Conservation (phyloP, 2,329 filamentous ascomycete genomes). For the Exophiala oligosperma region DNA sequence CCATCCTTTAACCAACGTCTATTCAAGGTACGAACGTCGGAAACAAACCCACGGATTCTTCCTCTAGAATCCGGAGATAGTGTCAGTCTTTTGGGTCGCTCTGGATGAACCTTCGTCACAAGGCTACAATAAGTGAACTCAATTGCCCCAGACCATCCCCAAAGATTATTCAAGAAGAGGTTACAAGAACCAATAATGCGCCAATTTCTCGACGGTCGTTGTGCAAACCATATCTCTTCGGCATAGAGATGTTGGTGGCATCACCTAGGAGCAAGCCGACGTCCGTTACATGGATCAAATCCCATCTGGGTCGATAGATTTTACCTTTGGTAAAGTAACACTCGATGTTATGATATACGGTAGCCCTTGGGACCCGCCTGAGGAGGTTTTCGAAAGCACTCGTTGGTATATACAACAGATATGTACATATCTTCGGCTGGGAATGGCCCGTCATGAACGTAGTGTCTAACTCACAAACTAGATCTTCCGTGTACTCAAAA, state of each 20-base stretch:
- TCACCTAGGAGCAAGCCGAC: conserved; percentile 54
- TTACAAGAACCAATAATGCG: conserved; percentile 55
- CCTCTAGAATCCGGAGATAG: conserved; percentile 18
- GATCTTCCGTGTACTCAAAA: conserved; percentile 50
- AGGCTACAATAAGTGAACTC: not conserved
- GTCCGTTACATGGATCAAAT: conserved; percentile 52
- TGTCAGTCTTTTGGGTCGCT: not conserved
- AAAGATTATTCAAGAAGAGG: conserved; percentile 48
- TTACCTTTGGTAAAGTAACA: conserved; percentile 60
- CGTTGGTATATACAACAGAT: conserved; percentile 53
- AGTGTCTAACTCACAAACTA: conserved; percentile 22
- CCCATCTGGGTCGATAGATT: conserved; percentile 46
- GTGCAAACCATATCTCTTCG: conserved; percentile 54
- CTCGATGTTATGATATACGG: conserved; percentile 59
- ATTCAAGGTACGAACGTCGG: conserved; percentile 16
- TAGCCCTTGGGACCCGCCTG: conserved; percentile 54
- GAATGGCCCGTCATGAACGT: conserved; percentile 2
- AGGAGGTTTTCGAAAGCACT: conserved; percentile 51
- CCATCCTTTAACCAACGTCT: conserved; percentile 22
- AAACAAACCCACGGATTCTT: conserved; percentile 18
- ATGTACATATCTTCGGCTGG: conserved; percentile 9
- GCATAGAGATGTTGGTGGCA: conserved; percentile 41
- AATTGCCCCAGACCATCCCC: conserved; percentile 49
- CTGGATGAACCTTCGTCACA: not conserved
- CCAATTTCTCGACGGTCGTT: conserved; percentile 58